A percentile compares a stretch with the other conserved stretches of the same genome.
Evolutionary conservation across 129 eudicot genomes (phyloP).

Genomic region (Scalesia atractyloides): DNA sequence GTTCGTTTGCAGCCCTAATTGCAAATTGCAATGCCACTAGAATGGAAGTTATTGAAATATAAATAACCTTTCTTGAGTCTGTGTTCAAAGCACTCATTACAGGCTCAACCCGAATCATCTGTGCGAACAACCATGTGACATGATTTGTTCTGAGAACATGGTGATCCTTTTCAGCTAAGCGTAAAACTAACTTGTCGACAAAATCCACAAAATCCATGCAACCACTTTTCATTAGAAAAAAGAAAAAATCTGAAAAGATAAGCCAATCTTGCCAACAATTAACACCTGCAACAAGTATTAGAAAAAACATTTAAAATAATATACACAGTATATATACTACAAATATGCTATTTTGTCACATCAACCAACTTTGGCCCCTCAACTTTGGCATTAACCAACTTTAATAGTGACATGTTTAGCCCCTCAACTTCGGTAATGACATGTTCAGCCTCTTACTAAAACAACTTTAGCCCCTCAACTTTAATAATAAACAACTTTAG

Average conservation of each 20-base stretch:
- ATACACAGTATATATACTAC: background rate
- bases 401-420: too few species aligned
- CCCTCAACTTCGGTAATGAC: too few species aligned
- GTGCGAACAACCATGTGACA: constrained; percentile 91
- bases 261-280: constrained; percentile 98
- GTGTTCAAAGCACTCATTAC: constrained; percentile 81
- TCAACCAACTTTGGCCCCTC: too few species aligned
- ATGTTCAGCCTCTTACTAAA: too few species aligned
- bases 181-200: constrained; percentile 86
- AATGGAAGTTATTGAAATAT: constrained; percentile 12
- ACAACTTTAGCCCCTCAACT: too few species aligned
- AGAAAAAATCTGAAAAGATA: constrained; percentile 77
- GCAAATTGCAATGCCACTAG: background rate
- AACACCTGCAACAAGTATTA: constrained; percentile 49
- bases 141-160: constrained; percentile 84
- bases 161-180: constrained; percentile 80
- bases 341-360: too few species aligned
- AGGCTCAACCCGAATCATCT: constrained; percentile 82
- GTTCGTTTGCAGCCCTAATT: too few species aligned
- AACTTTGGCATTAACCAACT: too few species aligned
- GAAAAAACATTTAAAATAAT: background rate
- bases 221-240: constrained; percentile 82
- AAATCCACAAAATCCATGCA: constrained; percentile 94
- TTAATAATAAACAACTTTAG: too few species aligned
- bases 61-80: constrained; percentile 77